phyloP scores from a whole-genome alignment of 2,329 filamentous ascomycete species.

The Exophiala sideris region DNA sequence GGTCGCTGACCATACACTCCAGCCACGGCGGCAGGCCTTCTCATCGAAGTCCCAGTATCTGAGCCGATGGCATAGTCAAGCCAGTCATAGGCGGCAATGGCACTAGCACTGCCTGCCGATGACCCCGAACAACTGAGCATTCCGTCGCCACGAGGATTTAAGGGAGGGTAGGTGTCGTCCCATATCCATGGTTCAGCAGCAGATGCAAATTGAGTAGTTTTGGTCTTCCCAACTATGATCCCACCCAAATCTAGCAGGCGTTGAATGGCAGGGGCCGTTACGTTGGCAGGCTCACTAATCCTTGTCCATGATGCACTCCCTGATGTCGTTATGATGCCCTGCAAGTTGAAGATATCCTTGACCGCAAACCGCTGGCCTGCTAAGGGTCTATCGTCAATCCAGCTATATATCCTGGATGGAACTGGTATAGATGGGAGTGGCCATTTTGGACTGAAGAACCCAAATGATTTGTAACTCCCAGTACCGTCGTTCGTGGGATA shows the following conservation, averaged over 20 bases:
- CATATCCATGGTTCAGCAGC: slow-evolving; percentile 21
- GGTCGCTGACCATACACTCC: slow-evolving; percentile 46
- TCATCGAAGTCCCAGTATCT: slow-evolving; percentile 47
- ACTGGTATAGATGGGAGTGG: slow-evolving; percentile 13
- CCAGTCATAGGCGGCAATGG: slow-evolving; percentile 40
- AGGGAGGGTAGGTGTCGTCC: slow-evolving; percentile 38
- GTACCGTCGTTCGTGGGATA: neutral
- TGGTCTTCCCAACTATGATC: slow-evolving; percentile 19
- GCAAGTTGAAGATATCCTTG: slow-evolving; percentile 22
- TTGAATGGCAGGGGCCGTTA: slow-evolving; percentile 21
- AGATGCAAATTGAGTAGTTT: slow-evolving; percentile 23
- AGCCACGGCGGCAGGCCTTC: slow-evolving; percentile 42
- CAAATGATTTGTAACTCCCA: neutral
- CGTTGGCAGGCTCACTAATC: slow-evolving; percentile 4
- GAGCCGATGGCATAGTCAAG: slow-evolving; percentile 39
- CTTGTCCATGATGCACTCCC: slow-evolving; percentile 17
- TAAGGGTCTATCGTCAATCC: slow-evolving; percentile 10
- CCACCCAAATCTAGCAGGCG: slow-evolving; percentile 20
- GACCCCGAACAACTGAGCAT: slow-evolving; percentile 32
- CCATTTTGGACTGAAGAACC: neutral
- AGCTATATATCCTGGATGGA: slow-evolving; percentile 28
- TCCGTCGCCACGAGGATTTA: slow-evolving; percentile 38
- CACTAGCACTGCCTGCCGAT: slow-evolving; percentile 29
- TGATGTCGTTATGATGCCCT: slow-evolving; percentile 16
- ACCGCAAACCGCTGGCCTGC: slow-evolving; percentile 21